Evolutionary conservation across 805 yeast species (phyloP).

Genomic region (Crinitomyces ghanaensis): DNA sequence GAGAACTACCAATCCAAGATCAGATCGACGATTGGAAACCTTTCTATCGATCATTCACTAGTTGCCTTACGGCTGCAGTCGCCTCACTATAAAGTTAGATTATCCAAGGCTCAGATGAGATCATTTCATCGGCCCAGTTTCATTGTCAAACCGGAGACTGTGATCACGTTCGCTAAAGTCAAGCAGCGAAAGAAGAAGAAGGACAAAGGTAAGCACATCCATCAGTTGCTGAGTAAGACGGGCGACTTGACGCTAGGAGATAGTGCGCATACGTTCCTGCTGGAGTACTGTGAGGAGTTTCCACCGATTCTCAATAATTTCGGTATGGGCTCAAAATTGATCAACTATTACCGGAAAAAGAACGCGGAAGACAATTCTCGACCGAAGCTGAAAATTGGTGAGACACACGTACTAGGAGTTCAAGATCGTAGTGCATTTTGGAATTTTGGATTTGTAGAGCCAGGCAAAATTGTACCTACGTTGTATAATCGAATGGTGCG

Average conservation of each 20-base stretch:
- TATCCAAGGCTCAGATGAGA: constrained; percentile 57
- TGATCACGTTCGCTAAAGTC: constrained; percentile 61
- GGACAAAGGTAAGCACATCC: constrained; percentile 73
- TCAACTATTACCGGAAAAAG: constrained; percentile 83
- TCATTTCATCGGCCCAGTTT: constrained; percentile 73
- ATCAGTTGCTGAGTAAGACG: constrained; percentile 59
- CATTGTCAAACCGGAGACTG: constrained; percentile 64
- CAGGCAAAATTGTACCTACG: constrained; percentile 89
- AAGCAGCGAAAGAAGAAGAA: constrained; percentile 76
- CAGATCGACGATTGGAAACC: constrained; percentile 82
- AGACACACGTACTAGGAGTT: constrained; percentile 90
- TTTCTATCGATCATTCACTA: constrained; percentile 80
- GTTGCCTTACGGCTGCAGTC: constrained; percentile 82
- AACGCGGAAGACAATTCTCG: constrained; percentile 70
- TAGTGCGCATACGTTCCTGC: constrained; percentile 58
- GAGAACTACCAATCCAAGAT: constrained; percentile 85
- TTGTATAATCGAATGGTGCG: constrained; percentile 81
- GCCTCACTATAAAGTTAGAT: constrained; percentile 76
- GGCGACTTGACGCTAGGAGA: constrained; percentile 78
- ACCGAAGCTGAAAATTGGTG: constrained; percentile 84
- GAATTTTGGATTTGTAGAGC: constrained; percentile 95
- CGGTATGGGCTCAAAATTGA: constrained; percentile 92
- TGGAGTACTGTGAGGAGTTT: constrained; percentile 85
- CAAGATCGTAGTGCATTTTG: constrained; percentile 96
- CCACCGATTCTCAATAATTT: constrained; percentile 76